Conservation (phyloP, 73 alveolate species). For the Paramecium bursaria region DNA sequence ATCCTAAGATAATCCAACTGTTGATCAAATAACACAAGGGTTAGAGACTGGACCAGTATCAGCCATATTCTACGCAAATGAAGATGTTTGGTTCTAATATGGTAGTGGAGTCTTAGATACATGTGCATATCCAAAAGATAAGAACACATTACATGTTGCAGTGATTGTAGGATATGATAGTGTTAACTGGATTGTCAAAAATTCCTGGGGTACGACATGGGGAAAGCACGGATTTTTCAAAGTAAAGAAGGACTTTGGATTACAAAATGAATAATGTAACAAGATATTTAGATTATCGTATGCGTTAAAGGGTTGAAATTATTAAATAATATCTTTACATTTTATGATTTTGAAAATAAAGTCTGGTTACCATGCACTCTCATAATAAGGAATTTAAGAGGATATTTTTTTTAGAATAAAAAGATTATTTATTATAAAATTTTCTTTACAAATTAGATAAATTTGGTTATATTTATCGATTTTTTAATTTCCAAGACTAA, state of each 20-base stretch:
- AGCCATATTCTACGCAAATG: constrained; percentile 39
- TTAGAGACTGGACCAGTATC: constrained; percentile 27
- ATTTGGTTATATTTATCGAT: too few relatives aligned
- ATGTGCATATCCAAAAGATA: constrained; percentile 12
- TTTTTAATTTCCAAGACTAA: too few relatives aligned
- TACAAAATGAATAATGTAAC: too few relatives aligned
- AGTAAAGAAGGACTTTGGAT: constrained; percentile 14
- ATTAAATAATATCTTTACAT: too few relatives aligned
- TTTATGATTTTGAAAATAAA: too few relatives aligned
- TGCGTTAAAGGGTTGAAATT: too few relatives aligned
- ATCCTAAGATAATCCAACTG: not conserved
- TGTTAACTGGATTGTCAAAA: constrained; percentile 54
- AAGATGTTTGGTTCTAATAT: constrained; percentile 27
- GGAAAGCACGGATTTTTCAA: constrained; percentile 56
- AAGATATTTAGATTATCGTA: too few relatives aligned
- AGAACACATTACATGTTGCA: constrained; percentile 36
- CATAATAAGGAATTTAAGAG: too few relatives aligned
- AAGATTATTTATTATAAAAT: too few relatives aligned
- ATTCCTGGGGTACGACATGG: constrained; percentile 71
- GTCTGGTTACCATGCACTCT: too few relatives aligned
- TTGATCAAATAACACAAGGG: constrained; percentile 20
- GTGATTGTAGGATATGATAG: constrained; percentile 52
- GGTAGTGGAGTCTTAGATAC: constrained; percentile 34
- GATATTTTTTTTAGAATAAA: too few relatives aligned
- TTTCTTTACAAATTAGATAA: too few relatives aligned